These are phyloP conservation scores for Brassica juncea DNA, from an alignment of 345 rosid species.

Conservation along the genomic window DNA sequence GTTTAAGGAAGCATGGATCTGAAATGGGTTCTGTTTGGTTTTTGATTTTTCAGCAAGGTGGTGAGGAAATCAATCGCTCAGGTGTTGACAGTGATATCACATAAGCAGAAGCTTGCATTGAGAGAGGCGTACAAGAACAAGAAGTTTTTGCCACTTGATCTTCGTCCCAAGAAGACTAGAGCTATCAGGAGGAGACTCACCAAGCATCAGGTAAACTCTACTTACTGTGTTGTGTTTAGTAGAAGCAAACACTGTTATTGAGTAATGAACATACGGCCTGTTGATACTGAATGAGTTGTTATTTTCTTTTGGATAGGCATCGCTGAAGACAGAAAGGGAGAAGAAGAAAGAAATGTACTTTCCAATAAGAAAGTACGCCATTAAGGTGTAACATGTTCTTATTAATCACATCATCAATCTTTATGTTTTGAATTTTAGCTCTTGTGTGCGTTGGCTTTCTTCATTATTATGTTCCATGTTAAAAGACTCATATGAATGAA, in stretches of 20 bases:
- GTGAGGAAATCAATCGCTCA: slow-evolving; percentile 93
- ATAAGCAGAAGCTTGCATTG: slow-evolving; percentile 79
- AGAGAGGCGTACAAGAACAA: slow-evolving; percentile 84
- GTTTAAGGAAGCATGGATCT: background rate
- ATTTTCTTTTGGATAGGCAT: slow-evolving; percentile 42
- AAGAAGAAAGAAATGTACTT: slow-evolving; percentile 90
- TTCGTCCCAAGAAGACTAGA: slow-evolving; percentile 97
- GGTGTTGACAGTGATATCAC: slow-evolving; percentile 88
- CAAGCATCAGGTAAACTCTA: slow-evolving; percentile 55
- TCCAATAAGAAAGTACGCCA: slow-evolving; percentile 88
- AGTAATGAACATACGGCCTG: background rate
- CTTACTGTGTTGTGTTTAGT: background rate
- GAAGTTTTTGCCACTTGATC: slow-evolving; percentile 84
- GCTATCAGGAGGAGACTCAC: slow-evolving; percentile 93
- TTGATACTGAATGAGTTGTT: background rate
- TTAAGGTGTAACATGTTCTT: slow-evolving; percentile 61
- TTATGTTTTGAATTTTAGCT: slow-evolving; percentile 17
- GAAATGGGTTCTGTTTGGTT: background rate
- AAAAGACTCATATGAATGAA: slow-evolving; percentile 1
- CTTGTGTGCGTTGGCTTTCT: background rate
- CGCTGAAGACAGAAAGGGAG: slow-evolving; percentile 83
- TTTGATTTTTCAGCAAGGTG: slow-evolving; percentile 65
- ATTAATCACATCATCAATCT: background rate
- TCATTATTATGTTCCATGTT: background rate
- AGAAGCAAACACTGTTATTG: background rate